Evolutionary conservation across 2,329 filamentous ascomycete species (phyloP).

Genomic region (Bipolaris victoriae): DNA sequence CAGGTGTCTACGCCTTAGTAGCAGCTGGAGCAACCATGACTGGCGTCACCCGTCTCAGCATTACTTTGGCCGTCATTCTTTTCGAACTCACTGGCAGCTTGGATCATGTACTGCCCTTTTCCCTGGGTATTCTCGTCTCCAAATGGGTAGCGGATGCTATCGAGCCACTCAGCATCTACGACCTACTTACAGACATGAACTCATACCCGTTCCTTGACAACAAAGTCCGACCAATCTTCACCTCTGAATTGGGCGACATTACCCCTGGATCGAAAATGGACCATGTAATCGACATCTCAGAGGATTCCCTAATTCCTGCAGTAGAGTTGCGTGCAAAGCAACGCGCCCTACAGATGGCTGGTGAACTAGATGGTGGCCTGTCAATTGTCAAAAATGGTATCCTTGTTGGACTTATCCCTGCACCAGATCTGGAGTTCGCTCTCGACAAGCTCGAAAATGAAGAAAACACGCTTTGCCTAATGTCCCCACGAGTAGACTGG

Average conservation of each 20-base stretch:
- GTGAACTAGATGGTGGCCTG: slow-evolving; percentile 89
- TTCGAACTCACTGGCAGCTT: slow-evolving; percentile 95
- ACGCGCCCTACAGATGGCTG: slow-evolving; percentile 78
- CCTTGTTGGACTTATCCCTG: slow-evolving; percentile 89
- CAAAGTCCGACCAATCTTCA: slow-evolving; percentile 90
- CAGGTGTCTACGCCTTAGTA: slow-evolving; percentile 94
- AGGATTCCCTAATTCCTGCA: slow-evolving; percentile 79
- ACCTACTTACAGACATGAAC: slow-evolving; percentile 95
- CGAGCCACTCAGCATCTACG: slow-evolving; percentile 93
- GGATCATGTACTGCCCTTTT: slow-evolving; percentile 94
- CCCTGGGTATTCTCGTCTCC: slow-evolving; percentile 86
- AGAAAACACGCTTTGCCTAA: slow-evolving; percentile 75
- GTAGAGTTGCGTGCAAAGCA: slow-evolving; percentile 78
- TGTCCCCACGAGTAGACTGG: slow-evolving; percentile 68
- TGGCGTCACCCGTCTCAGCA: slow-evolving; percentile 89
- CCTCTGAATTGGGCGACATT: slow-evolving; percentile 85
- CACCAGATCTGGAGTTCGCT: slow-evolving; percentile 90
- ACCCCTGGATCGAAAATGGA: slow-evolving; percentile 75
- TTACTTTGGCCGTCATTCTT: slow-evolving; percentile 91
- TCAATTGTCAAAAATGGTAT: slow-evolving; percentile 81
- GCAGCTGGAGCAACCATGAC: slow-evolving; percentile 98
- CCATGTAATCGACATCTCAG: slow-evolving; percentile 85
- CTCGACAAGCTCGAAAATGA: slow-evolving; percentile 84
- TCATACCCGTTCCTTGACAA: slow-evolving; percentile 97
- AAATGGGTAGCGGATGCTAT: slow-evolving; percentile 98